Evolutionary conservation across 2,329 filamentous ascomycete species (phyloP).

Genomic region (Ophiostoma montium): DNA sequence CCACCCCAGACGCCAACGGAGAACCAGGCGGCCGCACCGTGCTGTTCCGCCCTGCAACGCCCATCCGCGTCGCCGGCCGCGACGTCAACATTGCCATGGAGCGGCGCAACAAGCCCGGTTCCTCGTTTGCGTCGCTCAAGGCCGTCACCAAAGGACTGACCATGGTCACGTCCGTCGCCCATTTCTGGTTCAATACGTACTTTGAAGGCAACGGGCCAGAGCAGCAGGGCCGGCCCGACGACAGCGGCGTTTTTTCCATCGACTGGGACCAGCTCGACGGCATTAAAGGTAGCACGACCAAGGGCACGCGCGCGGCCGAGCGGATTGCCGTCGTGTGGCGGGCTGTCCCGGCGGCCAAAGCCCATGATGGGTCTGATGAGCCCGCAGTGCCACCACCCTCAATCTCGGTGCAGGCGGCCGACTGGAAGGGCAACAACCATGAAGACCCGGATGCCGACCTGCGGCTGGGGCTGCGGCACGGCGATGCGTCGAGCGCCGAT

Average conservation of each 20-base stretch:
- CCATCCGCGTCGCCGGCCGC: conserved; percentile 60
- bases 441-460: conserved; percentile 38
- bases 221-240: conserved; percentile 43
- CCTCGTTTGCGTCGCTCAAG: neutral
- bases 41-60: conserved; percentile 58
- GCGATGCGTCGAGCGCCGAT: conserved; percentile 49
- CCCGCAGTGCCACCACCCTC: no score
- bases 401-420: conserved; percentile 44
- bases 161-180: conserved; percentile 84
- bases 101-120: conserved; percentile 58
- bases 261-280: conserved; percentile 68
- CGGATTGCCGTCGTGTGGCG: conserved; percentile 77
- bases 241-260: conserved; percentile 48
- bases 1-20: neutral
- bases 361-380: no score
- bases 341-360: conserved; percentile 20
- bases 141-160: conserved; percentile 49
- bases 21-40: conserved; percentile 32
- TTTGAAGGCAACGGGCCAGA: conserved; percentile 76
- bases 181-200: conserved; percentile 93
- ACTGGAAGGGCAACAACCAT: conserved; percentile 54
- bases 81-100: conserved; percentile 89
- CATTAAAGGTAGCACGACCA: conserved; percentile 75
- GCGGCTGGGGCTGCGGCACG: conserved; percentile 52
- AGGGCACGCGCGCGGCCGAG: conserved; percentile 72